phyloP scores from a whole-genome alignment of 805 yeast species.

The Metschnikowia gelsemii region DNA sequence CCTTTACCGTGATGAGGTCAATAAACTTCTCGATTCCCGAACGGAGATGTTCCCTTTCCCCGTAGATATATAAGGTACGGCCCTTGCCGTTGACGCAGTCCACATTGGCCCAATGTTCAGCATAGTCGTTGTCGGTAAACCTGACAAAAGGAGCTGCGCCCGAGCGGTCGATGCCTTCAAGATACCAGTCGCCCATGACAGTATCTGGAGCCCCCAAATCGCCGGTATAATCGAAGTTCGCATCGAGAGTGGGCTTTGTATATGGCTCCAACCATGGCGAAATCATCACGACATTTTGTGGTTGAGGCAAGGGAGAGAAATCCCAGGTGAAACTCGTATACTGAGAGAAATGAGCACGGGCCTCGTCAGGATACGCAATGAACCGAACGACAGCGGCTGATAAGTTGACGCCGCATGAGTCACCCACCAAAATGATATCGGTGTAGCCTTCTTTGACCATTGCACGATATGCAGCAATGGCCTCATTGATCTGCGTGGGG shows the following conservation, averaged over 20 bases:
- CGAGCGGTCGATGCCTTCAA: constrained; percentile 23
- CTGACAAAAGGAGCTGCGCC: constrained; percentile 22
- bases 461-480: constrained; percentile 20
- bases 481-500: constrained; percentile 29
- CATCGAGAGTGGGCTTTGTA: constrained; percentile 24
- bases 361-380: constrained; percentile 34
- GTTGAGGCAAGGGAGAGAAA: constrained; percentile 26
- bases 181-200: constrained; percentile 33
- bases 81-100: constrained; percentile 24
- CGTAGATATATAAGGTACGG: constrained; percentile 27
- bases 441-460: constrained; percentile 15
- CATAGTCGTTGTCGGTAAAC: constrained; percentile 26
- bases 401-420: constrained; percentile 18
- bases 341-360: constrained; percentile 23
- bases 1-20: constrained; percentile 20
- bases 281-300: constrained; percentile 27
- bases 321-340: constrained; percentile 24
- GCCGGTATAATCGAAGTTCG: constrained; percentile 28
- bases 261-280: constrained; percentile 41
- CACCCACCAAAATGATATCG: constrained; percentile 18
- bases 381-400: constrained; percentile 17
- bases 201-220: constrained; percentile 33
- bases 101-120: constrained; percentile 29
- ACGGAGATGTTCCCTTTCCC: constrained; percentile 35
- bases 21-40: constrained; percentile 30